Evolutionary conservation across 108 stramenopile genomes (phyloP), one percentile per base, ranked within the genome.

Genomic region (Phaeodactylum tricornutum): DNA sequence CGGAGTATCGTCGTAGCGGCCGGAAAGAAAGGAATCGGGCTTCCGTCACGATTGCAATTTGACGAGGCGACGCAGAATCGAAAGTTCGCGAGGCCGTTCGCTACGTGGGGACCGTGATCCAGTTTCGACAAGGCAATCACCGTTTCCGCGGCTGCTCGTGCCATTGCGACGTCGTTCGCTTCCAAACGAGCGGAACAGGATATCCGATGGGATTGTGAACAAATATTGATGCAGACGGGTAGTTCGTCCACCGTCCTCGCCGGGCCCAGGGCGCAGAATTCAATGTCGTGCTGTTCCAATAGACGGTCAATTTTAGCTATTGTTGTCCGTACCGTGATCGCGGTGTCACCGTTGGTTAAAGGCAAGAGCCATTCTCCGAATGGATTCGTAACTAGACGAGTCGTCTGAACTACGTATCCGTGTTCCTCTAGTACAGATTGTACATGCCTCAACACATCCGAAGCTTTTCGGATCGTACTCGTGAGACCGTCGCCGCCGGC

Each of bases 321-420:
- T 16, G 21, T 21, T 33, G 21, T 9, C 35, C 30, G 47, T 27
- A 43, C 27, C 21, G 24, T 41, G 25, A 17, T 49, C 38, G 26
- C 12, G 20, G 30, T 41, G 33, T 47, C 36, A 2, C 20, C 16
- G 15, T 17, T 25, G 27, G 23, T 55, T 37, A 20, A 23, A 25
- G 23, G 38, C 24, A 50, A 34, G 23, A 87, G 56, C 74, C 75
- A 91, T 58, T 91, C 82, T 7, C 71, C 74, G 53, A 91, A 91
- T 22, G 89, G 75, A 73, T 91, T 91, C 21, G 89, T 91, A 14
- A 84, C 82, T 19, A 91, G 62, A n/a, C 87, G 65, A 2, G 80
- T 17, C 0, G 88, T 86, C 50, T 91, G 88, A 12, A 91, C 77
- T 29, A 61, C 73, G 46, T 77, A 86, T 20, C 84, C 83, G 32